Evolutionary conservation across 345 rosid genomes (phyloP).

Genomic region (Citrus inodora): DNA sequence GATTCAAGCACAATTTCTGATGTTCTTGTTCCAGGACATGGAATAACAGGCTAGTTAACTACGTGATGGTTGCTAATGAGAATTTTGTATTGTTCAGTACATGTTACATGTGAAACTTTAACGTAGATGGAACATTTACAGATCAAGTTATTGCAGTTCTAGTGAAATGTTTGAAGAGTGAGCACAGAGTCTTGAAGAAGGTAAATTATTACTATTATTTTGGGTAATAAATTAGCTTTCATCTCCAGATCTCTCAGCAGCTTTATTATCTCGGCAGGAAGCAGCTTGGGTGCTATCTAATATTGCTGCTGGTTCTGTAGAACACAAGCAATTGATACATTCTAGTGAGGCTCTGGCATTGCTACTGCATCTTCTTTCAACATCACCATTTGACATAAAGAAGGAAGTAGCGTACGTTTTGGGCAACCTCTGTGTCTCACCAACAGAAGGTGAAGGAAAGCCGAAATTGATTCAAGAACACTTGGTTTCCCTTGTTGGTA

Average conservation of each 20-base stretch:
- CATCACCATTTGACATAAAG: slow-evolving; percentile 80
- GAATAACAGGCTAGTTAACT: slow-evolving; percentile 59
- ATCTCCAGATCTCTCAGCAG: not conserved
- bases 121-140: slow-evolving; percentile 27
- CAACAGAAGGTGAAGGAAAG: slow-evolving; percentile 54
- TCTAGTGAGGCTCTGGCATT: slow-evolving; percentile 66
- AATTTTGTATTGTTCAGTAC: slow-evolving; percentile 4
- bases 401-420: slow-evolving; percentile 90
- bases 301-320: slow-evolving; percentile 87
- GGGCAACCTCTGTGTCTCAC: slow-evolving; percentile 95
- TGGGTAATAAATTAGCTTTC: not conserved
- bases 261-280: slow-evolving; percentile 48
- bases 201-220: slow-evolving; percentile 27
- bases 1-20: slow-evolving; percentile 64
- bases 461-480: slow-evolving; percentile 69
- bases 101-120: slow-evolving; percentile 11
- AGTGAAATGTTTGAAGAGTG: slow-evolving; percentile 81
- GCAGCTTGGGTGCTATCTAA: slow-evolving; percentile 96
- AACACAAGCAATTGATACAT: slow-evolving; percentile 74
- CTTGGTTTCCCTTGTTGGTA: slow-evolving; percentile 65
- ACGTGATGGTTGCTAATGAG: slow-evolving; percentile 15
- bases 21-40: slow-evolving; percentile 57
- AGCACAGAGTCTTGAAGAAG: slow-evolving; percentile 92
- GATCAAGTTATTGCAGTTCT: slow-evolving; percentile 62
- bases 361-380: slow-evolving; percentile 61